Evolutionary conservation across 2,329 filamentous ascomycete species (phyloP), one percentile per base, ranked within the genome.

Genomic region (Claviceps pazoutovae): DNA sequence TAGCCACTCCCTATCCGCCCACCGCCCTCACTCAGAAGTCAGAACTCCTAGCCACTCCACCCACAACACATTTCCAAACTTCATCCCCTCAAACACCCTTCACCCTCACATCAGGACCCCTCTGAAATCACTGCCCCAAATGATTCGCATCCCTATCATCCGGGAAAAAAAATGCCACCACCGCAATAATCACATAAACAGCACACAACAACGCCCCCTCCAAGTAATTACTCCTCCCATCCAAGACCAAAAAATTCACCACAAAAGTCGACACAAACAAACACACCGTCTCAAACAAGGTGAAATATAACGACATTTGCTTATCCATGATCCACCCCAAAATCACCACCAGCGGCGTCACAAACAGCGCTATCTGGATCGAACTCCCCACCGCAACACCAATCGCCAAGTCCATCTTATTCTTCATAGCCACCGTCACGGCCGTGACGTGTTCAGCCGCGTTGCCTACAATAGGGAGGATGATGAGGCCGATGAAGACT

Each of bases 201-300:
- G 81, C 76, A 57, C 80, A 81, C 30, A 86, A 65, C 43, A 86
- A 64, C 1, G 83, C 82, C 14, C 88, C 88, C 69, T 94, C 88
- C 13, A 94, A 78, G 60, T 93, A 94, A 63, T 94, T 94, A 64
- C 83, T 88, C 64, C 88, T 78, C 11, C 88, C 88, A 61, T 94
- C 88, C 55, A 91, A 72, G 48, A 94, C 88, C 54, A 94, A 70
- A 64, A 93, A 94, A 68, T 91, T 93, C 67, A 91, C 86, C 56
- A 94, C 88, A 57, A 94, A 82, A 7, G 88, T 83, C 49, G 82
- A 86, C 49, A 91, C 80, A 66, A 94, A 94, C 61, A 94, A 78
- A 52, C 84, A 87, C 21, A 93, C 85, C 0, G 88, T 94, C 75
- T 94, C 88, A 67, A 94, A 95, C 48, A 88, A 76, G 54, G 88